Conservation (phyloP, 1,284 basidiomycete genomes). For the Marasmius sp. region DNA sequence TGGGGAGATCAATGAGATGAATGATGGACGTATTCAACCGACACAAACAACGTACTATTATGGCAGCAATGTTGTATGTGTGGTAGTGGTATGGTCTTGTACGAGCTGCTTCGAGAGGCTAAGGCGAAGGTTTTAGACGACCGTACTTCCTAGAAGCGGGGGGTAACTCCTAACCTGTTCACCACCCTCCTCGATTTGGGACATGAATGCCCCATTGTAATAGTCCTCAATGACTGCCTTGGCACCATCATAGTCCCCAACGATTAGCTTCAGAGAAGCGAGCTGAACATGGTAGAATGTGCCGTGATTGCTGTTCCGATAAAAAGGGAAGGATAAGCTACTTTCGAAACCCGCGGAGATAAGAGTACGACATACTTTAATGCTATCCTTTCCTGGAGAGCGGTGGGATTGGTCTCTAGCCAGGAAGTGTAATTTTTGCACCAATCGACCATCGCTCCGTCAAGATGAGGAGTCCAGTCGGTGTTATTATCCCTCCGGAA, state of each 20-base stretch:
- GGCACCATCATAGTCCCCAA: constrained; percentile 43
- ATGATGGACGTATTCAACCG: neutral
- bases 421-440: constrained; percentile 49
- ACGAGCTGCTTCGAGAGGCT: constrained; percentile 57
- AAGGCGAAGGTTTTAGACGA: neutral
- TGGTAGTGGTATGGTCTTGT: constrained; percentile 69
- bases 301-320: constrained; percentile 54
- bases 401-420: constrained; percentile 53
- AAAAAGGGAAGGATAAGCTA: neutral
- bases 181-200: constrained; percentile 46
- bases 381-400: constrained; percentile 45
- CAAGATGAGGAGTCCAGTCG: constrained; percentile 57
- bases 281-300: constrained; percentile 54
- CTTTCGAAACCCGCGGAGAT: neutral
- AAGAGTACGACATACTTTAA: constrained; percentile 47
- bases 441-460: constrained; percentile 54
- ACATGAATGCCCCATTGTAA: constrained; percentile 42
- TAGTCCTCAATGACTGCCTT: constrained; percentile 38
- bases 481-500: constrained; percentile 47
- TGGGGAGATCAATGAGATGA: constrained; percentile 15
- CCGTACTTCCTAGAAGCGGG: neutral
- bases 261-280: constrained; percentile 45
- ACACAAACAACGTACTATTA: constrained; percentile 48
- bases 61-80: constrained; percentile 64
- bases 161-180: constrained; percentile 38